Evolutionary conservation across 495 filamentous ascomycete genomes (phyloP).

Genomic region (Neurospora sp.): DNA sequence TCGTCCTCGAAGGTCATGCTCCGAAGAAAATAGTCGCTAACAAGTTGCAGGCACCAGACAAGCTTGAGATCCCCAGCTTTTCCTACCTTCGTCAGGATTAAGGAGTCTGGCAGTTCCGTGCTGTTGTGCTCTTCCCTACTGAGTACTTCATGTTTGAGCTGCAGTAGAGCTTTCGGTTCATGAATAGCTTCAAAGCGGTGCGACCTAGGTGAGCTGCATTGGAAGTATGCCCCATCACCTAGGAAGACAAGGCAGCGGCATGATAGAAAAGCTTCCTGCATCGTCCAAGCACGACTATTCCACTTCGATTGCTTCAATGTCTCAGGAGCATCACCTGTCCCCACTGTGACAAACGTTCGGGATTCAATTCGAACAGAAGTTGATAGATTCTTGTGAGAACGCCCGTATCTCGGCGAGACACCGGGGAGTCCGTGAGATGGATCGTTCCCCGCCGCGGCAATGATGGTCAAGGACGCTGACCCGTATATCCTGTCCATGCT

Average conservation of each 20-base stretch:
- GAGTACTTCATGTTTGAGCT: neutral
- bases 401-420: neutral
- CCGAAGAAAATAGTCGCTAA: neutral
- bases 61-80: neutral
- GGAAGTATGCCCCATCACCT: slow-evolving; percentile 24
- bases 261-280: neutral
- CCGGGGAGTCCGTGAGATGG: neutral
- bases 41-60: neutral
- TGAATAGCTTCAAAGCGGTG: neutral
- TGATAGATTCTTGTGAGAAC: neutral
- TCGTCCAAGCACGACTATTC: neutral
- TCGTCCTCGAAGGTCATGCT: neutral
- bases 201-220: slow-evolving; percentile 11
- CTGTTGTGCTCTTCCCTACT: no score
- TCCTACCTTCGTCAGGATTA: neutral
- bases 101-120: neutral
- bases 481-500: neutral
- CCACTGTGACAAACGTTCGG: neutral
- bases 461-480: neutral
- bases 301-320: neutral
- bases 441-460: neutral
- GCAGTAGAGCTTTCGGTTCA: neutral
- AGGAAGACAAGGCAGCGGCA: slow-evolving; percentile 3
- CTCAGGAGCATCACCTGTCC: no score
- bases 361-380: neutral